Base-by-base conservation (phyloP, 106 monocot species). In the Ottelia alismoides region DNA sequence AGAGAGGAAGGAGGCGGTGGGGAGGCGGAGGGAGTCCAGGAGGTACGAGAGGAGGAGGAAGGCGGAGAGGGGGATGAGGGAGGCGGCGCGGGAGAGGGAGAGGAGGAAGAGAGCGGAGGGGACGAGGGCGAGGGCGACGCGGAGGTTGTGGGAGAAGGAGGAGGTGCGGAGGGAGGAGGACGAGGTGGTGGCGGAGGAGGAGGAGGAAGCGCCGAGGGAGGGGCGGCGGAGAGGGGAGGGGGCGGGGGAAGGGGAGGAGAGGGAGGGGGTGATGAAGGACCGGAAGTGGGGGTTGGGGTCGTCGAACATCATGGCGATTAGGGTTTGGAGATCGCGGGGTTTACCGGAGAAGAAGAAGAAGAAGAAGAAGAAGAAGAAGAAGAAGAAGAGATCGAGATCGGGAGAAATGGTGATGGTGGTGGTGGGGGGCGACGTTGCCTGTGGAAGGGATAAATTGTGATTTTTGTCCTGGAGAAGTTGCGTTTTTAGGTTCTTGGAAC, bases 11-110 rank as follows among this genome's bases (percentile, higher is more conserved):
- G 96, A 58, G 17, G 72, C 11, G 31, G 81, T 56, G 49, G 88
- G 76, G 52, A 74, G 57, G 11, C 58, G n/a, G 51, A 82, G 76
- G 20, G 85, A 76, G 52, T 98, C 96, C 23, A 98, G 77, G 35
- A 85, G 51, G 67, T 98, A 98, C 22, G 89, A 63, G 53, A 78
- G 29, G 26, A 85, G 76, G 3, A 74, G 66, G 11, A 81, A 49
- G 20, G 84, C 88, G 32, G 84, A 88, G 27, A 96, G 83, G 71
- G 77, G 77, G 30, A 96, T 81, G 57, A 96, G 84, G 76, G 85
- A 82, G 46, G 76, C 81, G 22, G 78, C 84, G 25, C 81, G 65
- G 21, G 63, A 66, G 44, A 88, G 83, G 49, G 94, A 88, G 30
- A 76, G 22, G 45, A 81, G 75, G 49, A 85, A 23, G 11, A 88